Base-by-base conservation (phyloP, 352 stramenopile genomes). In the Thalassiosira ordinaria region DNA sequence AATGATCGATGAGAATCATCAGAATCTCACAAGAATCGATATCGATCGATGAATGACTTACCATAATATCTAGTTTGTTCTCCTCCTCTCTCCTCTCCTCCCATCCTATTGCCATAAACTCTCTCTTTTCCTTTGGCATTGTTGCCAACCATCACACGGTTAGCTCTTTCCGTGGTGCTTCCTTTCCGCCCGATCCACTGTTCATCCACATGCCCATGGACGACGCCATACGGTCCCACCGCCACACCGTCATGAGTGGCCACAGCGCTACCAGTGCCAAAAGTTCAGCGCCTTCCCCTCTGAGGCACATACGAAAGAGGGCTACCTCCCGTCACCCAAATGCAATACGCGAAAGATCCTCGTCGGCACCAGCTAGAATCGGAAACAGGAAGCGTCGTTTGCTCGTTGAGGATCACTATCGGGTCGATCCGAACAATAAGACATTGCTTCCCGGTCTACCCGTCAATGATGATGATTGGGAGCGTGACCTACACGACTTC, bases 401-500 rank as follows among this genome's bases (percentile, higher is more conserved):
- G 4, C 51, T 88, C 18, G 66, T 88, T 1, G 75, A 85, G 46
- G 65, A 88, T 70, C 80, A 88, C 46, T 85, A 88, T 52, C 60
- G 65, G 9, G 60, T 88, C 13, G 75, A 85, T 76, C 60, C 66
- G 0, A 65, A 82, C 8, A 53, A 77, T 5, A 73, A 78, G 22
- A 61, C 26, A 20, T 52, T 91, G 5, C 61, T 93, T 13, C 85
- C 85, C 11, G 88, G 88, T 47, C 60, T 91, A 1, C 83, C 83
- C 0, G 84, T 81, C 13, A 80, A 85, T 57, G 81, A 91, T 57
- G 82, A 87, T 52, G 80, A 93, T 70, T 85, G 63, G 64, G 52
- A 71, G 3, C 68, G 90, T 55, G 89, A 93, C 74, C 33, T 76
- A 13, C 90, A 94, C 61, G 90, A 94, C 72, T 93, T 92, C 71